These are phyloP conservation scores for Mucor piriformis DNA, from an alignment of 371 early-diverging fungal genomes.

Conservation along the genomic window DNA sequence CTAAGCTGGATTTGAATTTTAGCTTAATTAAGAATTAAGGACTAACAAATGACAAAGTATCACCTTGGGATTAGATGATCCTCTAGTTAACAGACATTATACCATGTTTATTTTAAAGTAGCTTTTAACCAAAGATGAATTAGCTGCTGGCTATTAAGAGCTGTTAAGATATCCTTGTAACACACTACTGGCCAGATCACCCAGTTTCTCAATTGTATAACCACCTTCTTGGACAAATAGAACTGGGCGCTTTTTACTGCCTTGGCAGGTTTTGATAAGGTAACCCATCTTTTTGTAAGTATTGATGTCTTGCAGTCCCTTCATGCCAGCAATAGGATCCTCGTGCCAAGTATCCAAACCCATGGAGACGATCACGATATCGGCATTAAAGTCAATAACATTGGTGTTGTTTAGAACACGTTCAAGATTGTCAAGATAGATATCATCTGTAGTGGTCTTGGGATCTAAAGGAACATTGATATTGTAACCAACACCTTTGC, in stretches of 20 bases:
- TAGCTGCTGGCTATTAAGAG: no score
- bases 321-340: slow-evolving; percentile 72
- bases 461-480: slow-evolving; percentile 71
- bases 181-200: slow-evolving; percentile 61
- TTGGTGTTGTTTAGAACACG: slow-evolving; percentile 26
- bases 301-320: slow-evolving; percentile 30
- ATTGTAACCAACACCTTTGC: slow-evolving; percentile 62
- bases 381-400: slow-evolving; percentile 47
- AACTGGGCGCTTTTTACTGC: slow-evolving; percentile 46
- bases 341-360: slow-evolving; percentile 66
- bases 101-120: no score
- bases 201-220: slow-evolving; percentile 62
- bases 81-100: no score
- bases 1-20: no score
- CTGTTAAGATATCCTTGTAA: slow-evolving; percentile 57
- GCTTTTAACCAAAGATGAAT: no score
- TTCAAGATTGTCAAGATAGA: slow-evolving; percentile 47
- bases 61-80: no score
- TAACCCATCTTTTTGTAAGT: slow-evolving; percentile 60
- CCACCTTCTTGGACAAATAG: slow-evolving; percentile 81
- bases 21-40: no score
- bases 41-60: no score
- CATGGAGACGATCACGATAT: slow-evolving; percentile 56
- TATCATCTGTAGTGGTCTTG: slow-evolving; percentile 44
- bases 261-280: slow-evolving; percentile 33